These are phyloP conservation scores for Spergularia azorica DNA, from an alignment of 179 eudicot species.

Conservation along the genomic window DNA sequence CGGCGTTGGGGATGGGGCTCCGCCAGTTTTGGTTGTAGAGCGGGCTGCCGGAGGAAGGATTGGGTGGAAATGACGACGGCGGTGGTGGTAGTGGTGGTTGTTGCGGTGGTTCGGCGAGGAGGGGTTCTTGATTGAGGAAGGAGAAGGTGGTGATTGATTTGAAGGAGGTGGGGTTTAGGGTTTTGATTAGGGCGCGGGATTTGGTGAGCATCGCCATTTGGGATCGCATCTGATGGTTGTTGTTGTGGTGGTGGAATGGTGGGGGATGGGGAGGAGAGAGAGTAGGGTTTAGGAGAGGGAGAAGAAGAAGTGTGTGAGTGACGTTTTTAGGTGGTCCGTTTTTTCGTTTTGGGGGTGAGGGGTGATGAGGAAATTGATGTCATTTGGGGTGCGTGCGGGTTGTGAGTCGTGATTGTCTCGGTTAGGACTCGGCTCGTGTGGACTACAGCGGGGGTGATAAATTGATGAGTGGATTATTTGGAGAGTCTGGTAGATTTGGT, in stretches of 20 bases:
- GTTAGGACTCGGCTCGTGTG: too few species aligned
- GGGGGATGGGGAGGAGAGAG: background rate
- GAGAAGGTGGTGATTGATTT: constrained; percentile 62
- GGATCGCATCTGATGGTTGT: constrained; percentile 26
- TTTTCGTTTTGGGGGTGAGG: too few species aligned
- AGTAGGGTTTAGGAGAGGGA: constrained; percentile 19
- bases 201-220: constrained; percentile 47
- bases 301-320: too few species aligned
- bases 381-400: too few species aligned
- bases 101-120: constrained; percentile 40
- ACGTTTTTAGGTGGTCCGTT: too few species aligned
- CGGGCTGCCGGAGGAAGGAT: constrained; percentile 69
- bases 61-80: constrained; percentile 54
- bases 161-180: constrained; percentile 36
- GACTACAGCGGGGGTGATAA: too few species aligned
- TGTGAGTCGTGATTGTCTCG: too few species aligned
- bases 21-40: constrained; percentile 65
- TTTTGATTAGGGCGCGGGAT: constrained; percentile 44
- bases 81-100: constrained; percentile 11
- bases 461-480: too few species aligned
- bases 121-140: constrained; percentile 61
- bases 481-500: too few species aligned
- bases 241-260: background rate
- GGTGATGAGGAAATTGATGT: too few species aligned
- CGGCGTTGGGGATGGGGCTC: constrained; percentile 34